Evolutionary conservation across 163 green algal genomes (phyloP).

Genomic region (Dunaliella salina): DNA sequence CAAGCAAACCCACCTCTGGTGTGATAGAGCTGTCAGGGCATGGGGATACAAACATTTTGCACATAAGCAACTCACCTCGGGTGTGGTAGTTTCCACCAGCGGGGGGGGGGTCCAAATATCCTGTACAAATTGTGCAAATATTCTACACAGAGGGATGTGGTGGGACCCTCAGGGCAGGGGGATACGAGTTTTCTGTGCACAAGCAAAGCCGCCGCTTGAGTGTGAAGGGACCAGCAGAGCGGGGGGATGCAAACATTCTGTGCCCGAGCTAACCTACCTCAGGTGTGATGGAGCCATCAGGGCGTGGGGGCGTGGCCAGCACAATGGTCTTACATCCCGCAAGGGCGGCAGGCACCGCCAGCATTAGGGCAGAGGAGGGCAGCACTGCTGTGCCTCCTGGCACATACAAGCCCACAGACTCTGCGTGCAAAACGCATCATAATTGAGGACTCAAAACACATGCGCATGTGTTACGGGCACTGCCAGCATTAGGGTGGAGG

Average conservation of each 20-base stretch:
- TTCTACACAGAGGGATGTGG: too few species aligned
- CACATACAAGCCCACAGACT: slow-evolving; percentile 91
- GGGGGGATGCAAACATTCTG: too few species aligned
- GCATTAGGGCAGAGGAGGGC: slow-evolving; percentile 83
- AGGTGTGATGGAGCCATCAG: slow-evolving; percentile 81
- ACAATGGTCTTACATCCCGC: slow-evolving; percentile 93
- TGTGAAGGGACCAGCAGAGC: neutral
- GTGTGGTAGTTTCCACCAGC: too few species aligned
- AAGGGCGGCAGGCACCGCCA: slow-evolving; percentile 81
- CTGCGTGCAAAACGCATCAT: slow-evolving; percentile 8
- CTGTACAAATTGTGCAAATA: too few species aligned
- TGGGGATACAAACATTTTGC: slow-evolving; percentile 37
- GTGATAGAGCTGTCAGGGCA: slow-evolving; percentile 80
- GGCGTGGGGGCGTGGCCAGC: slow-evolving; percentile 86
- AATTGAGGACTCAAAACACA: neutral
- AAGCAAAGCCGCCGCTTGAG: too few species aligned
- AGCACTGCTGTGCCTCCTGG: slow-evolving; percentile 94
- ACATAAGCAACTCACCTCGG: neutral
- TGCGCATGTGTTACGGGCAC: slow-evolving; percentile 48
- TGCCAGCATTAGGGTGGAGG: slow-evolving; percentile 74
- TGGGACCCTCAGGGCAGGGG: too few species aligned
- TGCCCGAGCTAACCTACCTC: slow-evolving; percentile 76
- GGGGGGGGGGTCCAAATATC: too few species aligned
- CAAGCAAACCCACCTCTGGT: slow-evolving; percentile 67
- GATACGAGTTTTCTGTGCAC: too few species aligned